Percentiles rank a stretch among this genome's conserved stretches.
Evolutionary conservation across 495 filamentous ascomycete genomes (phyloP).

Genomic region (Annulohypoxylon maeteangense): DNA sequence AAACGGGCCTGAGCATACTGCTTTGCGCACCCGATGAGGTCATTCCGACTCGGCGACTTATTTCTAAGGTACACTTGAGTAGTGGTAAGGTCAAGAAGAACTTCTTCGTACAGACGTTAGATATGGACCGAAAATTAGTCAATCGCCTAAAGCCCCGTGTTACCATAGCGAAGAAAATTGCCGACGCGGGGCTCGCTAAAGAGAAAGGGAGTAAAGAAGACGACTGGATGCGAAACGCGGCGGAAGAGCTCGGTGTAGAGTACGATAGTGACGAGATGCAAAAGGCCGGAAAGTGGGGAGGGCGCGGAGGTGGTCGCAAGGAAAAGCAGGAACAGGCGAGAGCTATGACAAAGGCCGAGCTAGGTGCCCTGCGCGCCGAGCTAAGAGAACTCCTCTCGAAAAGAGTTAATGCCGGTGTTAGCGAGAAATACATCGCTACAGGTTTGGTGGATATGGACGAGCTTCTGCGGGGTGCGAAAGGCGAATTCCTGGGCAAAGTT

Average conservation of each 20-base stretch:
- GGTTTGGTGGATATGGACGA: slow-evolving; percentile 85
- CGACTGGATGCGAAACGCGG: slow-evolving; percentile 82
- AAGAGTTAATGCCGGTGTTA: slow-evolving; percentile 90
- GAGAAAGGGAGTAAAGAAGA: slow-evolving; percentile 85
- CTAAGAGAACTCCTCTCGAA: slow-evolving; percentile 73
- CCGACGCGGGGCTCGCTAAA: slow-evolving; percentile 84
- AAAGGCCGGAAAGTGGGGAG: slow-evolving; percentile 66
- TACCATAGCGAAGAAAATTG: slow-evolving; percentile 80
- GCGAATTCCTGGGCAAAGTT: slow-evolving; percentile 56
- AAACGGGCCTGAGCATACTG: slow-evolving; percentile 80
- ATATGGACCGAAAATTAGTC: slow-evolving; percentile 83
- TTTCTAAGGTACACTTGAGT: slow-evolving; percentile 82
- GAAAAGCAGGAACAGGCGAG: slow-evolving; percentile 77
- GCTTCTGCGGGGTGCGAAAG: slow-evolving; percentile 69
- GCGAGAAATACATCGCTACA: slow-evolving; percentile 85
- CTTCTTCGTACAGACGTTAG: slow-evolving; percentile 77
- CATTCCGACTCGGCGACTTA: slow-evolving; percentile 79
- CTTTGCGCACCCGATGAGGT: slow-evolving; percentile 94
- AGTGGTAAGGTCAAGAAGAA: slow-evolving; percentile 49
- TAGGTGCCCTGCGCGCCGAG: slow-evolving; percentile 69
- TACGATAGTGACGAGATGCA: slow-evolving; percentile 90
- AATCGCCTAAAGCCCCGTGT: slow-evolving; percentile 77
- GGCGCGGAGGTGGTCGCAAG: slow-evolving; percentile 74
- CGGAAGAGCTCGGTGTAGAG: slow-evolving; percentile 93
- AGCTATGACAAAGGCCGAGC: slow-evolving; percentile 73